Base-by-base conservation (phyloP, 2,329 filamentous ascomycete genomes). In the Simplicillium aogashimaense region DNA sequence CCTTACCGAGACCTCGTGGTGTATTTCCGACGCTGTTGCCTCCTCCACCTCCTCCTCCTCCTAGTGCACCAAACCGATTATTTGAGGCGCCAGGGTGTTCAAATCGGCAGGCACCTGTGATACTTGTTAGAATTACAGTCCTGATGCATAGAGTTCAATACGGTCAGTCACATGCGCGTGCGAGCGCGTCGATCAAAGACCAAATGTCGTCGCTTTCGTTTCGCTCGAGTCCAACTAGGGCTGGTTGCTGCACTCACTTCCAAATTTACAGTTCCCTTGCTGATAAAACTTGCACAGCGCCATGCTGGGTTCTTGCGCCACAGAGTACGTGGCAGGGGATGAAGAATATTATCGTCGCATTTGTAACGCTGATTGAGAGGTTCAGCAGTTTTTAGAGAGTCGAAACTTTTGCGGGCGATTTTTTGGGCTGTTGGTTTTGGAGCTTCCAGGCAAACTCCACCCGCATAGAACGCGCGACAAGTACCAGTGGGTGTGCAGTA, bases 11-110 rank as follows among this genome's bases (percentile, higher is more conserved):
- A 16, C 20, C 38, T 11, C 42, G 38, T 29, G 29, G 38, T 29
- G 43, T 37, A 40, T 47, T 36, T 28, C 20, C 20, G 5, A 5
- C 20, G 20, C 49, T 44, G 18, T 25, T 50, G 18, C 51, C 49
- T 36, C 58, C 53, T 28, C 55, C 20, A 6, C 20, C 58, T 28
- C 51, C 49, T 36, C 58, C 53, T 28, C 55, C 20, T 25, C 20
- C 58, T 28, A 78, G 54, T 15, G 68, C 65, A 41, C 70, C 70
- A 48, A 83, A 86, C 14, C 78, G 72, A 51, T 81, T 82, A 45
- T 51, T 54, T 29, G 50, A 38, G n/a, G 54, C 56, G 17, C 49
- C 67, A 44, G 61, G 70, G 48, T 78, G 73, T 41, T 78, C 73
- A 51, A 69, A 74, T 41, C 69, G 64, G 52, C 75, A 79, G 37